Percentiles rank a stretch among this genome's conserved stretches.
Evolutionary conservation across 306 rosid species (phyloP).

Genomic region (Acacia acuminata): DNA sequence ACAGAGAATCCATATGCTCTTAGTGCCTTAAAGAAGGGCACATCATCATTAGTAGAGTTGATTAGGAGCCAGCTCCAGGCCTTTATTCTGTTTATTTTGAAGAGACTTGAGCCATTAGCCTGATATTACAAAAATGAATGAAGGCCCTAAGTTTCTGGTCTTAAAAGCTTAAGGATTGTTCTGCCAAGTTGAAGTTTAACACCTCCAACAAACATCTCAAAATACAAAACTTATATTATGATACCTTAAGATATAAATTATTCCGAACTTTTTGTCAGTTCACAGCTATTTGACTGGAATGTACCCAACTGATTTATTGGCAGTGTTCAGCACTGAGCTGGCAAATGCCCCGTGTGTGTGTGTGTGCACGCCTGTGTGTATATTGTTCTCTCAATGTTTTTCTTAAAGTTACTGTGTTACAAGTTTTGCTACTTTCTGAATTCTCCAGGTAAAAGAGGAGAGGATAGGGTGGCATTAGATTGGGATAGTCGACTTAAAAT

Average conservation of each 20-base stretch:
- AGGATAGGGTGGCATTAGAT: slow-evolving; percentile 64
- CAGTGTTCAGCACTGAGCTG: background rate
- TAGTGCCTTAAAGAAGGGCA: background rate
- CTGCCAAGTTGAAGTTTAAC: background rate
- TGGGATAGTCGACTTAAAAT: slow-evolving; percentile 77
- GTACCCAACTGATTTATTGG: background rate
- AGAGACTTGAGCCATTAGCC: background rate
- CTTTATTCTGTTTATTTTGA: background rate
- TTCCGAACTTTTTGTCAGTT: background rate
- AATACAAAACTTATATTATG: background rate
- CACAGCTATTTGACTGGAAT: background rate
- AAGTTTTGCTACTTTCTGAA: background rate
- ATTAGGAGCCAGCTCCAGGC: background rate
- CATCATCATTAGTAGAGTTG: background rate
- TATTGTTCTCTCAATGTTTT: background rate
- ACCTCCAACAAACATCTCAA: background rate
- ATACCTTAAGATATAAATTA: background rate
- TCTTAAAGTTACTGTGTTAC: background rate
- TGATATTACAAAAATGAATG: background rate
- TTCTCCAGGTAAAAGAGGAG: slow-evolving; percentile 80
- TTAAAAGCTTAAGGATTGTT: background rate
- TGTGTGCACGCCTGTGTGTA: too few species aligned
- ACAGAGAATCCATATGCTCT: background rate
- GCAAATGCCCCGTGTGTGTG: background rate
- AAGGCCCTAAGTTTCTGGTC: background rate